Percentiles rank a stretch among this genome's conserved stretches.
These are phyloP conservation scores for Chrysosporium queenslandicum DNA, from an alignment of 2,329 filamentous ascomycete species.

Conservation along the genomic window DNA sequence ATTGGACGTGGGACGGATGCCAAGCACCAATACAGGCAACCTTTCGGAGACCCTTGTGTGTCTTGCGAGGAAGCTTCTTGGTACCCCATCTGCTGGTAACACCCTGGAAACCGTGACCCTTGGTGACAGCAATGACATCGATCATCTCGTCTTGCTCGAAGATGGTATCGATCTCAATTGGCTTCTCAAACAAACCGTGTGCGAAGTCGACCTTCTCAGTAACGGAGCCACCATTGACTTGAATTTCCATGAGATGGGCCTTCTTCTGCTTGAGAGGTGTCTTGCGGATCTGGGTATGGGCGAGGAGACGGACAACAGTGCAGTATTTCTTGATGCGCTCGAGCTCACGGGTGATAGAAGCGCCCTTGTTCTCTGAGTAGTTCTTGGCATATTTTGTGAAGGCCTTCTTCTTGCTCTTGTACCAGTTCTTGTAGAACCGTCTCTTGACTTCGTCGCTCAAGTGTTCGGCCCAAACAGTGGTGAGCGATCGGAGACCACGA, in stretches of 20 bases:
- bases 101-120: constrained; percentile 97
- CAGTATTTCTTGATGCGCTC: constrained; percentile 99
- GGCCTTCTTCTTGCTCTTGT: constrained; percentile 99
- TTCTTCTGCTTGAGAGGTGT: constrained; percentile 99
- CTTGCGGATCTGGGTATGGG: constrained; percentile 98
- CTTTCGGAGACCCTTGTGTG: constrained; percentile 99
- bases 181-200: constrained; percentile 97
- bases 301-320: constrained; percentile 96
- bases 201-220: constrained; percentile 96
- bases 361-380: constrained; percentile 86
- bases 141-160: constrained; percentile 99
- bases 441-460: constrained; percentile 97
- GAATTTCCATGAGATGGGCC: constrained; percentile 99
- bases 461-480: constrained; percentile 99
- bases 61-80: constrained; percentile 99
- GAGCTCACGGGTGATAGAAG: constrained; percentile 89
- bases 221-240: constrained; percentile 95
- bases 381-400: constrained; percentile 99
- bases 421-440: constrained; percentile 99
- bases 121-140: constrained; percentile 97
- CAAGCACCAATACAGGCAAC: constrained; percentile 99
- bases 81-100: constrained; percentile 98
- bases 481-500: constrained; percentile 97
- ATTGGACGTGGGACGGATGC: constrained; percentile 99
- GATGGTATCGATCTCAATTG: constrained; percentile 80